phyloP scores from a whole-genome alignment of 306 rosid species.

The Styphnolobium japonicum region DNA sequence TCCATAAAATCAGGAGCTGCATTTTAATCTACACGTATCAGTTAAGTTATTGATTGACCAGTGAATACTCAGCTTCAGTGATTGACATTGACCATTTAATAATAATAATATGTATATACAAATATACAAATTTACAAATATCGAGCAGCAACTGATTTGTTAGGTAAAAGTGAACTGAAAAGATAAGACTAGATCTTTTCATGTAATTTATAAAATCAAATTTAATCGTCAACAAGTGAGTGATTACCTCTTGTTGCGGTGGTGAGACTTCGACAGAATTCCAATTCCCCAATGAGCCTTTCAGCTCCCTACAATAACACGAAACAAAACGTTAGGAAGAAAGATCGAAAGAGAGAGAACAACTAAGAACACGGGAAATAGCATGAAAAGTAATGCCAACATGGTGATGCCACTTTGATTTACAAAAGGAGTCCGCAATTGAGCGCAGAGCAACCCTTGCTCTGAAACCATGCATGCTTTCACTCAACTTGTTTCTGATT shows the following conservation, averaged over 20 bases:
- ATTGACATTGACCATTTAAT: not conserved
- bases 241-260: slow-evolving; percentile 23
- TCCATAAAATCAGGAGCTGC: slow-evolving; percentile 36
- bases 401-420: slow-evolving; percentile 39
- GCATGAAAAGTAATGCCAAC: slow-evolving; percentile 1
- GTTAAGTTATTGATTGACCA: not conserved
- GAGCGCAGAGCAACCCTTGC: slow-evolving; percentile 39
- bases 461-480: slow-evolving; percentile 40
- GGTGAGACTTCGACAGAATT: slow-evolving; percentile 7
- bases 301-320: slow-evolving; percentile 17
- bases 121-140: not conserved
- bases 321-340: not conserved
- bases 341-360: not conserved
- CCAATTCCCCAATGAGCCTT: not conserved
- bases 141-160: not conserved
- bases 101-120: not conserved
- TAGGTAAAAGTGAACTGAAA: not conserved
- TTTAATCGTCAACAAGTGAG: not conserved
- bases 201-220: not conserved
- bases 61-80: not conserved
- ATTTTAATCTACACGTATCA: slow-evolving; percentile 7
- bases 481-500: no score
- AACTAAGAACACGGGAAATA: not conserved
- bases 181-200: not conserved
- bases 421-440: slow-evolving; percentile 21